Evolutionary conservation across 352 stramenopile genomes (phyloP).

Genomic region (Phytophthora sansomeana): DNA sequence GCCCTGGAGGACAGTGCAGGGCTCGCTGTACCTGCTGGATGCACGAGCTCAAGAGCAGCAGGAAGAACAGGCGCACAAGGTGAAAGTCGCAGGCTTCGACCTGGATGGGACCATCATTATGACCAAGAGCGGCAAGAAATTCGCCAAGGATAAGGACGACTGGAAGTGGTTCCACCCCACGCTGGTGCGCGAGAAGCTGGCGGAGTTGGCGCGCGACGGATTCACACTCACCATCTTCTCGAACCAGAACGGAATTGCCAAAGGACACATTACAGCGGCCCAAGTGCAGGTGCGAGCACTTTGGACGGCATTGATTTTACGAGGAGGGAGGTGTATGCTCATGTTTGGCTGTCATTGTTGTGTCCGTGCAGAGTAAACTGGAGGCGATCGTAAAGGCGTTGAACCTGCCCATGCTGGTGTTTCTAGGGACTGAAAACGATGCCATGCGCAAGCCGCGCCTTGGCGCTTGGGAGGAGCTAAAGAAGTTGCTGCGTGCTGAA

Average conservation of each 20-base stretch:
- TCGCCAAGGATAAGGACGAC: constrained; percentile 68
- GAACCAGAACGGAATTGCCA: constrained; percentile 87
- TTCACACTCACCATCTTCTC: constrained; percentile 80
- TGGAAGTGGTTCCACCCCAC: constrained; percentile 83
- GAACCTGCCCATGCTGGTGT: constrained; percentile 72
- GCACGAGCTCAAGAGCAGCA: constrained; percentile 35
- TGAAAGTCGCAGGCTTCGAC: constrained; percentile 84
- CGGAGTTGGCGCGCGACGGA: constrained; percentile 49
- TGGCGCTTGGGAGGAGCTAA: constrained; percentile 72
- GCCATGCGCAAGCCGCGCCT: constrained; percentile 81
- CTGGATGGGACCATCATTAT: constrained; percentile 85
- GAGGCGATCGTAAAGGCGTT: constrained; percentile 66
- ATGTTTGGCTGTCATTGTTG: background rate
- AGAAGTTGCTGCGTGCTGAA: constrained; percentile 25
- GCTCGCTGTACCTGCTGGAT: constrained; percentile 63
- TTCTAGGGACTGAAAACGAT: constrained; percentile 79
- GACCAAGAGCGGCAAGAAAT: constrained; percentile 88
- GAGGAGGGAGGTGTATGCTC: background rate
- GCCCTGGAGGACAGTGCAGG: constrained; percentile 52
- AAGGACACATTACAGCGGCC: constrained; percentile 64
- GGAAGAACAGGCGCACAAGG: constrained; percentile 2
- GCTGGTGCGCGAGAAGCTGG: constrained; percentile 59
- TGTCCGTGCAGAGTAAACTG: constrained; percentile 63
- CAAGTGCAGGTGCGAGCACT: constrained; percentile 63
- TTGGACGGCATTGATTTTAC: background rate